Evolutionary conservation across 495 filamentous ascomycete genomes (phyloP).

Genomic region (Oidiodendron maius): DNA sequence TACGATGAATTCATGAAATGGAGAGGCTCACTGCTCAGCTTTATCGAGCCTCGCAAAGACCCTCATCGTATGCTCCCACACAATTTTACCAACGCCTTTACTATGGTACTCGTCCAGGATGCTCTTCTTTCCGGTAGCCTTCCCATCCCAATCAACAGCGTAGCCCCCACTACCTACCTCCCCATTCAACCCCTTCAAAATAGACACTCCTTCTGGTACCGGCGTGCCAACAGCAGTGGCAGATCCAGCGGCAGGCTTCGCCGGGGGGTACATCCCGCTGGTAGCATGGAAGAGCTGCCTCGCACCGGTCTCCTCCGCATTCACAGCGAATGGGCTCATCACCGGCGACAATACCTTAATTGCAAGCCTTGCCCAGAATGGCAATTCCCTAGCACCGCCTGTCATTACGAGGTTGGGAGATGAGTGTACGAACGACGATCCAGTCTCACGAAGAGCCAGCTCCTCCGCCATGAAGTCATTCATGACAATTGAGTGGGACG

Average conservation of each 20-base stretch:
- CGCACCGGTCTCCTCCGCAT: conserved; percentile 35
- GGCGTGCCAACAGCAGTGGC: conserved; percentile 4
- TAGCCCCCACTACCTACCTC: conserved; percentile 32
- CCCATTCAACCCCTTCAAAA: conserved; percentile 25
- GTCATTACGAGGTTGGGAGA: conserved; percentile 50
- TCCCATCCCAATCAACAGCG: conserved; percentile 30
- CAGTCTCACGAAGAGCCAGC: conserved; percentile 39
- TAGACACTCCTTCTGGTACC: conserved; percentile 7
- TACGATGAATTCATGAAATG: too few relatives aligned
- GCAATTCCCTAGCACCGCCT: conserved; percentile 22
- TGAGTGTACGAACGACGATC: conserved; percentile 52
- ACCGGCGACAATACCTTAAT: conserved; percentile 16
- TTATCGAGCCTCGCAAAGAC: conserved; percentile 24
- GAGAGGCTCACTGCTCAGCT: conserved; percentile 12
- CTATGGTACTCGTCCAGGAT: conserved; percentile 25
- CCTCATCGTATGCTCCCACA: conserved; percentile 35
- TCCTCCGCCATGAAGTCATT: conserved; percentile 30
- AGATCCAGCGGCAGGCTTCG: conserved; percentile 6
- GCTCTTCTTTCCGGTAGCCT: conserved; percentile 21
- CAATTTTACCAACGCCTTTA: conserved; percentile 22
- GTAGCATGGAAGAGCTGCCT: conserved; percentile 39
- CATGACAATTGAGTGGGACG: conserved; percentile 18
- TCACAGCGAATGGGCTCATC: conserved; percentile 24
- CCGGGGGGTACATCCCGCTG: conserved; percentile 31
- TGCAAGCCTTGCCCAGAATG: conserved; percentile 7